Conservation (phyloP, 208 protist species). For the Spongospora subterranea region DNA sequence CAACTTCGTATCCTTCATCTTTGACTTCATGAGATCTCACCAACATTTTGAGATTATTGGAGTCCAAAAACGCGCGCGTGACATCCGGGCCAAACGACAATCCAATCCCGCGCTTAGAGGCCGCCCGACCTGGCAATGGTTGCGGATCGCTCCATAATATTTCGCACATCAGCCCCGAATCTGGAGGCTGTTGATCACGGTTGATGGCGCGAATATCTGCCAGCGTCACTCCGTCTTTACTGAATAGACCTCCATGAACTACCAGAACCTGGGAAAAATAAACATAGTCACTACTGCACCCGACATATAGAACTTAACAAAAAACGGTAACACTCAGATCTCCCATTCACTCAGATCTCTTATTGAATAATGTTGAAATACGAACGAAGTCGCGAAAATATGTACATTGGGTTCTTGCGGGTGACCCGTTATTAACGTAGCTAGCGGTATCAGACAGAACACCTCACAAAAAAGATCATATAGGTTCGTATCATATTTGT, state of each 20-base stretch:
- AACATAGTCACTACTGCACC: neutral
- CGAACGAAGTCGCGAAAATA: neutral
- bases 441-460: constrained; percentile 61
- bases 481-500: constrained; percentile 54
- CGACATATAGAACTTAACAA: neutral
- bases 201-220: constrained; percentile 92
- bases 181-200: constrained; percentile 89
- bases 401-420: neutral
- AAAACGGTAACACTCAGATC: neutral
- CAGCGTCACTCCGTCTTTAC: constrained; percentile 90
- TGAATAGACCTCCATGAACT: constrained; percentile 94
- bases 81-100: constrained; percentile 60
- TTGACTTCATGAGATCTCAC: constrained; percentile 61
- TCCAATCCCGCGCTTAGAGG: constrained; percentile 55
- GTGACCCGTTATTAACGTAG: neutral
- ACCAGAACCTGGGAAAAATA: constrained; percentile 79
- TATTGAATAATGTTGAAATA: constrained; percentile 16
- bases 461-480: constrained; percentile 60
- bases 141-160: constrained; percentile 94
- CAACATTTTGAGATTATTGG: constrained; percentile 60
- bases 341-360: neutral
- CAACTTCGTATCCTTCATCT: constrained; percentile 88
- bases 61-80: constrained; percentile 43
- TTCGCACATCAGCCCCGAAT: constrained; percentile 88
- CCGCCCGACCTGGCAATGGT: constrained; percentile 48